Percentiles rank a stretch among this genome's conserved stretches.
Evolutionary conservation across 192 early-diverging fungal species (phyloP).

Genomic region (Piromyces finnis): DNA sequence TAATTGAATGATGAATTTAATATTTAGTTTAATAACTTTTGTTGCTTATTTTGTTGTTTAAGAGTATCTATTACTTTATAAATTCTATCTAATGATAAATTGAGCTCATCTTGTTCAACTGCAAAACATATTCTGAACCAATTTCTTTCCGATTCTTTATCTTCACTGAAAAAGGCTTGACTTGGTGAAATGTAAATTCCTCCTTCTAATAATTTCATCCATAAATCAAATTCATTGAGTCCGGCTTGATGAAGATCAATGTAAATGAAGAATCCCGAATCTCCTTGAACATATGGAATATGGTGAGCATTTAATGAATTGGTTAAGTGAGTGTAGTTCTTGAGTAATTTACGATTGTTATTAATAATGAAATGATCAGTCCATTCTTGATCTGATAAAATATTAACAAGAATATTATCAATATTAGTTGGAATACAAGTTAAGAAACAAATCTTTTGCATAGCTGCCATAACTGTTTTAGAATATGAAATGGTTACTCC

Average conservation of each 20-base stretch:
- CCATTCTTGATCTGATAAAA: slow-evolving; percentile 32
- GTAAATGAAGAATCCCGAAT: slow-evolving; percentile 58
- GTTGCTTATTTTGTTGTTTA: background rate
- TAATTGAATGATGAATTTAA: too few species aligned
- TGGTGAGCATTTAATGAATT: slow-evolving; percentile 16
- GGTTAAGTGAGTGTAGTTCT: slow-evolving; percentile 20
- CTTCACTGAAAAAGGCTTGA: background rate
- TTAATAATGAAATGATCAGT: slow-evolving; percentile 34
- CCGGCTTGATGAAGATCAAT: slow-evolving; percentile 20
- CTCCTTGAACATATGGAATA: slow-evolving; percentile 33
- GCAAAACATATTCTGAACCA: background rate
- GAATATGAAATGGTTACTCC: background rate
- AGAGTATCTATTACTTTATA: background rate
- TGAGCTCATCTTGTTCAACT: background rate
- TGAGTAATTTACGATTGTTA: slow-evolving; percentile 34
- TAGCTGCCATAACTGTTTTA: background rate
- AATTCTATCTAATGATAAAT: background rate
- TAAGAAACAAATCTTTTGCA: slow-evolving; percentile 15
- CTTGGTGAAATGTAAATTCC: background rate
- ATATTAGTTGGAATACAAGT: slow-evolving; percentile 37
- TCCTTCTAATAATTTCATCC: background rate
- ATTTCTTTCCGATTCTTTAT: background rate
- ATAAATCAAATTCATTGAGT: background rate
- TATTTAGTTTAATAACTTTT: too few species aligned
- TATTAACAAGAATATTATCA: slow-evolving; percentile 29